Percentiles rank a stretch among this genome's conserved stretches.
These are phyloP conservation scores for Raphanus sativus DNA, from an alignment of 345 rosid species.

Conservation along the genomic window DNA sequence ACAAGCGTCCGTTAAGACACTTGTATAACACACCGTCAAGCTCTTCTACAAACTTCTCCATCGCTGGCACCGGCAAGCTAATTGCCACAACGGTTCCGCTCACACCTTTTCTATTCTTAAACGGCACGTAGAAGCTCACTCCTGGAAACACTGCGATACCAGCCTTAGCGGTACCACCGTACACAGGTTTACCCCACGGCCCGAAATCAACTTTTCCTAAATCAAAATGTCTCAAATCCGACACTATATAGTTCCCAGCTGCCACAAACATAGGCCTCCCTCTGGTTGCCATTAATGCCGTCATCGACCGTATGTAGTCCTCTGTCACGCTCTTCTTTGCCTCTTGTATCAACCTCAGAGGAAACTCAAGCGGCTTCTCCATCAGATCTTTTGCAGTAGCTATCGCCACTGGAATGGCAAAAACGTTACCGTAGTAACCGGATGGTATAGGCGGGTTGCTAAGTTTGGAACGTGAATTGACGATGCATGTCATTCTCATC, in stretches of 20 bases:
- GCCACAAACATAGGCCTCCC: constrained; percentile 51
- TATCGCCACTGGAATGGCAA: constrained; percentile 45
- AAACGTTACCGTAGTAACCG: constrained; percentile 57
- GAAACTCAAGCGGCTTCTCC: constrained; percentile 49
- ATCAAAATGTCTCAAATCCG: constrained; percentile 50
- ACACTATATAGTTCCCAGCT: constrained; percentile 42
- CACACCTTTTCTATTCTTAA: constrained; percentile 43
- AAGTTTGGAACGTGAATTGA: constrained; percentile 47
- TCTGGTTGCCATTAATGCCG: constrained; percentile 32
- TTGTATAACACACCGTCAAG: not conserved
- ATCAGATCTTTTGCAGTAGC: constrained; percentile 42
- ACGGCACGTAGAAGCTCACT: constrained; percentile 47
- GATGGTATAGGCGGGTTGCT: constrained; percentile 40
- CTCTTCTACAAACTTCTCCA: constrained; percentile 38
- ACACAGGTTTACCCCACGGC: constrained; percentile 55
- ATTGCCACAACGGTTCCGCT: constrained; percentile 29
- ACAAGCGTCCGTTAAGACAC: not conserved
- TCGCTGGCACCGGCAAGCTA: constrained; percentile 34
- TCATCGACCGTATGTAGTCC: constrained; percentile 36
- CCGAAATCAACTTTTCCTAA: constrained; percentile 52
- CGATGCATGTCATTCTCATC: constrained; percentile 47
- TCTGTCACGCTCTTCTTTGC: constrained; percentile 44
- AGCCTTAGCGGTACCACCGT: constrained; percentile 50
- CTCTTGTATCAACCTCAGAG: constrained; percentile 47
- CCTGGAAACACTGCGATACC: constrained; percentile 45